phyloP scores from a whole-genome alignment of 73 alveolate genomes.

The Uronychia binucleata region DNA sequence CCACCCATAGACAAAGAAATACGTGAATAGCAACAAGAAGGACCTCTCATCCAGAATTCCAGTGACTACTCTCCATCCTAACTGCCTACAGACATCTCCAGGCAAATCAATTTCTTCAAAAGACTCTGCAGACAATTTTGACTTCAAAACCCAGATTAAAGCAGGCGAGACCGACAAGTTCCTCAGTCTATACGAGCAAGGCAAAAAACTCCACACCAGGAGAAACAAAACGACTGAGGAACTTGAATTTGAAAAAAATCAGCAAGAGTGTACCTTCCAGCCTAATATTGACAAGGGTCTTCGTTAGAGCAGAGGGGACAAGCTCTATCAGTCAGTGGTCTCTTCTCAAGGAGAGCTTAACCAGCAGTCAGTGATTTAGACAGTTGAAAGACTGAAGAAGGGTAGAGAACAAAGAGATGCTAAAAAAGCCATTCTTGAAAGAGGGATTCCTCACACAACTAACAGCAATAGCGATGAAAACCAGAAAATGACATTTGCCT shows the following conservation, averaged over 20 bases:
- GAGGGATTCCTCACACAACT: background rate
- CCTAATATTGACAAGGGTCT: background rate
- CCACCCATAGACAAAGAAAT: background rate
- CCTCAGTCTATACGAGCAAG: background rate
- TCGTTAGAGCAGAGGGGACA: too few relatives aligned
- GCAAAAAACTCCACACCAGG: background rate
- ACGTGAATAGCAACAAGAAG: background rate
- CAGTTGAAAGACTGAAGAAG: background rate
- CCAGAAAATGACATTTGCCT: background rate
- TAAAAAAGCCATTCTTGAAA: background rate
- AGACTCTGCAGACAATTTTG: background rate
- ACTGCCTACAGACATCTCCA: background rate
- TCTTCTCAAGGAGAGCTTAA: too few relatives aligned
- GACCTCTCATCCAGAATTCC: background rate
- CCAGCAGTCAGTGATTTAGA: too few relatives aligned
- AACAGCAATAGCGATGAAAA: too few relatives aligned
- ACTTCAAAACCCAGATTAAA: too few relatives aligned
- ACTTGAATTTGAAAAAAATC: background rate
- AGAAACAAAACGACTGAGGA: background rate
- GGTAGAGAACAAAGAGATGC: background rate
- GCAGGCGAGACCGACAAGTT: background rate
- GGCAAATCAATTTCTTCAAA: background rate
- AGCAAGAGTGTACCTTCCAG: background rate
- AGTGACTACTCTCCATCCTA: background rate
- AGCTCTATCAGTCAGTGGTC: too few relatives aligned